Evolutionary conservation across 2,329 filamentous ascomycete genomes (phyloP).

Genomic region (Magnaporthiopsis rhizophila): DNA sequence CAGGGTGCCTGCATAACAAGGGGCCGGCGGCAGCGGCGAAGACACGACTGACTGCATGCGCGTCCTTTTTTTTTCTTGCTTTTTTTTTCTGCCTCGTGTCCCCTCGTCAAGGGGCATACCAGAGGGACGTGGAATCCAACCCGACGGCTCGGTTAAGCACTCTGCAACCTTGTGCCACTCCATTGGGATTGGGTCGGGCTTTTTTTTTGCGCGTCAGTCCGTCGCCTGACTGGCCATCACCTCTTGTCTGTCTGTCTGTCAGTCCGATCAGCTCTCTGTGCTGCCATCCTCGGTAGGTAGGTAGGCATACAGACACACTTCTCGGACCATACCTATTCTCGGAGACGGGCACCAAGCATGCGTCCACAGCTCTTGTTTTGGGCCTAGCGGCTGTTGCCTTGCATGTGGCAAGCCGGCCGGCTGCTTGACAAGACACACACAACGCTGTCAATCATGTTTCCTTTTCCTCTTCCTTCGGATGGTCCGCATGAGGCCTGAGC

Average conservation of each 20-base stretch:
- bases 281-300: no score
- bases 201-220: neutral
- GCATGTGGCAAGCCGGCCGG: neutral
- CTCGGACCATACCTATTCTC: no score
- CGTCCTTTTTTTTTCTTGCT: no score
- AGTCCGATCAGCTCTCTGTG: no score
- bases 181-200: neutral
- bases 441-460: neutral
- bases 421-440: neutral
- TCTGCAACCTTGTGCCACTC: slow-evolving; percentile 5
- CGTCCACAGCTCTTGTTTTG: neutral
- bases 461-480: neutral
- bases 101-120: no score
- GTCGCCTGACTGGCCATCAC: neutral
- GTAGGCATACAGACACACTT: no score
- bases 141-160: slow-evolving; percentile 6
- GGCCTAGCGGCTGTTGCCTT: neutral
- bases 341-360: neutral
- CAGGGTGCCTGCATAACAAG: neutral
- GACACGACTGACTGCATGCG: neutral
- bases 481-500: neutral
- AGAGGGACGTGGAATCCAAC: neutral
- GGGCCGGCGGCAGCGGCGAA: no score
- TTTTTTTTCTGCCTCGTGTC: neutral
- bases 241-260: no score